These are phyloP conservation scores for Przewalskia tangutica DNA, from an alignment of 257 asterid genomes.

Conservation along the genomic window DNA sequence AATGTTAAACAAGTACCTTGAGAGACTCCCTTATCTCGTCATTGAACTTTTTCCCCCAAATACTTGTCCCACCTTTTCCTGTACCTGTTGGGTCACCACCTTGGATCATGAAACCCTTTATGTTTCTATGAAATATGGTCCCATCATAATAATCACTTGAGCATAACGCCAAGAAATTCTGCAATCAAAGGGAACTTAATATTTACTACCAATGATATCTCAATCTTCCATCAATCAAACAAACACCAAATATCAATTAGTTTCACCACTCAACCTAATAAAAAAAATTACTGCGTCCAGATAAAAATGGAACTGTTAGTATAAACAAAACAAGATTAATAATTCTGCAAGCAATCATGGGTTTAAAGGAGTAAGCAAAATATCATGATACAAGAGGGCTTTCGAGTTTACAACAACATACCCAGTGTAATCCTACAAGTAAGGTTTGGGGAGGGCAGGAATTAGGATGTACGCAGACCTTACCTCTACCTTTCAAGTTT, in stretches of 20 bases:
- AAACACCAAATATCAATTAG: not conserved
- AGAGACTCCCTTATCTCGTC: constrained; percentile 95
- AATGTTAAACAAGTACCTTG: constrained; percentile 46
- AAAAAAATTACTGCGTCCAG: not conserved
- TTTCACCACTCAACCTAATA: not conserved
- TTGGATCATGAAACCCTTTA: constrained; percentile 94
- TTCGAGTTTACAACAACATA: not conserved
- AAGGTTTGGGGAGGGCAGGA: too few species aligned
- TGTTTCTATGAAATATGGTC: constrained; percentile 89
- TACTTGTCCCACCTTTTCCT: constrained; percentile 93
- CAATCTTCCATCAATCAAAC: not conserved
- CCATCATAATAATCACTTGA: constrained; percentile 95
- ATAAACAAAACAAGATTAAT: not conserved
- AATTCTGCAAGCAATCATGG: not conserved
- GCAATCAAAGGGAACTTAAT: constrained; percentile 15
- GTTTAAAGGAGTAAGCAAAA: not conserved
- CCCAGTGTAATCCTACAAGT: too few species aligned
- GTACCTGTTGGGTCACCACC: constrained; percentile 97
- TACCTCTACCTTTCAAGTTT: not conserved
- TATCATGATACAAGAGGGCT: not conserved
- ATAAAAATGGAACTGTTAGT: not conserved
- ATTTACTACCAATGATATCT: not conserved
- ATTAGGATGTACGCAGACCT: too few species aligned
- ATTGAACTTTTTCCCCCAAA: constrained; percentile 88
- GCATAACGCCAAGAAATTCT: constrained; percentile 85